Evolutionary conservation across 2,329 filamentous ascomycete genomes (phyloP).

Genomic region (Ophiostoma ips): DNA sequence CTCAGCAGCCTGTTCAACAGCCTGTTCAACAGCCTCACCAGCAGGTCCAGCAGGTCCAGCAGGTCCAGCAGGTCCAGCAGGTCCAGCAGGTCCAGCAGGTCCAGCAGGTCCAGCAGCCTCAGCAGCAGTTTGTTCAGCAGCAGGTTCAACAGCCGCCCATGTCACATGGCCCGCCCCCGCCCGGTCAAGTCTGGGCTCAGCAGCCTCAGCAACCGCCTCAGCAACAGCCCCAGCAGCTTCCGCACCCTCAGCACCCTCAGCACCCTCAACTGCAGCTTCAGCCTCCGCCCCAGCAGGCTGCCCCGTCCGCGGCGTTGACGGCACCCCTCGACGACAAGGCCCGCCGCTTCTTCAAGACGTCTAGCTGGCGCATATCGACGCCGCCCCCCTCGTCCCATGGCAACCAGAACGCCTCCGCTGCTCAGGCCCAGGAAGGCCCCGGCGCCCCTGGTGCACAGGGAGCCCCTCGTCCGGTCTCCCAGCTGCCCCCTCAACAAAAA

Average conservation of each 20-base stretch:
- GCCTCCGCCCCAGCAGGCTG: background rate
- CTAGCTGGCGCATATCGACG: constrained; percentile 11
- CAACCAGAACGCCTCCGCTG: background rate
- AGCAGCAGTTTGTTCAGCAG: constrained; percentile 1
- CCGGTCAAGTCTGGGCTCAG: background rate
- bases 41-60: background rate
- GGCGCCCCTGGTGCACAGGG: background rate
- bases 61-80: background rate
- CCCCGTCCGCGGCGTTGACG: background rate
- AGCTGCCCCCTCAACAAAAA: background rate
- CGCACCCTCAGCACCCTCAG: background rate
- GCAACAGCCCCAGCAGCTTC: background rate
- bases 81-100: constrained; percentile 5
- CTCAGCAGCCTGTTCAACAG: no score
- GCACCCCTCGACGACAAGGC: constrained; percentile 7
- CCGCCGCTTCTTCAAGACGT: constrained; percentile 8
- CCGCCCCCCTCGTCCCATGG: constrained; percentile 10
- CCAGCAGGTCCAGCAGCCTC: constrained; percentile 2
- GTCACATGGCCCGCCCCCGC: background rate
- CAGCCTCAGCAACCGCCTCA: background rate
- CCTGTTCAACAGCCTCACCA: background rate
- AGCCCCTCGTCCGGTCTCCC: background rate
- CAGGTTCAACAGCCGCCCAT: background rate
- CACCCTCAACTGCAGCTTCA: background rate
- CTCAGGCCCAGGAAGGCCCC: background rate